phyloP scores from a whole-genome alignment of 345 rosid species.

The Salix arbutifolia region DNA sequence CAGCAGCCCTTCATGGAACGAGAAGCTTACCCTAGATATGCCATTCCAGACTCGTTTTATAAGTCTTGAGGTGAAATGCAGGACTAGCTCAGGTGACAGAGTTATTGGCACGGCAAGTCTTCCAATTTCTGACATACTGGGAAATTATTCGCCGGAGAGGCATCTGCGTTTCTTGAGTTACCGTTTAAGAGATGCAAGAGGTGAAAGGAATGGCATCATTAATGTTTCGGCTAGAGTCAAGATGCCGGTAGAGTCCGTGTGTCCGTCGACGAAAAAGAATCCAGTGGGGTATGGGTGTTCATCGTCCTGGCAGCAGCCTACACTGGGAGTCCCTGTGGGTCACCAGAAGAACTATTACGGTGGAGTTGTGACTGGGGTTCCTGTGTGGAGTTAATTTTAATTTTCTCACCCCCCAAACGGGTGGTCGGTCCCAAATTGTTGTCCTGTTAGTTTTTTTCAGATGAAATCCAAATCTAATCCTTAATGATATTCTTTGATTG shows the following conservation, averaged over 20 bases:
- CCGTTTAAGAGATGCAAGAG: constrained; percentile 44
- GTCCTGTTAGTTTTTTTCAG: not conserved
- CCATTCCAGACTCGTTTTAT: constrained; percentile 35
- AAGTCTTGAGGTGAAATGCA: constrained; percentile 38
- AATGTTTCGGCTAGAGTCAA: constrained; percentile 55
- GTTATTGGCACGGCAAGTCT: constrained; percentile 39
- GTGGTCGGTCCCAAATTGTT: not conserved
- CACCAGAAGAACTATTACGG: not conserved
- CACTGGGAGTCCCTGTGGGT: constrained; percentile 2
- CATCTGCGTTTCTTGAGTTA: constrained; percentile 66
- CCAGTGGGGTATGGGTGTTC: not conserved
- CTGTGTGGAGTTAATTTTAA: not conserved
- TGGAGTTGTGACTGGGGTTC: constrained; percentile 4
- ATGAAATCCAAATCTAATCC: not conserved
- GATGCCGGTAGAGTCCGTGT: not conserved
- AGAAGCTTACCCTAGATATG: constrained; percentile 43
- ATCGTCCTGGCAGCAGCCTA: not conserved
- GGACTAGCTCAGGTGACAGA: constrained; percentile 26
- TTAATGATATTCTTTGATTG: not conserved
- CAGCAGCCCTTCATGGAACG: constrained; percentile 51
- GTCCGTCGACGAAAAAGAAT: not conserved
- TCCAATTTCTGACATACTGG: constrained; percentile 56
- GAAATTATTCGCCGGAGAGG: constrained; percentile 45
- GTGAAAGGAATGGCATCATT: constrained; percentile 49
- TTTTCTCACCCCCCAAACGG: not conserved